Conservation (phyloP, 1,284 basidiomycete species). For the Boletus calvinii region DNA sequence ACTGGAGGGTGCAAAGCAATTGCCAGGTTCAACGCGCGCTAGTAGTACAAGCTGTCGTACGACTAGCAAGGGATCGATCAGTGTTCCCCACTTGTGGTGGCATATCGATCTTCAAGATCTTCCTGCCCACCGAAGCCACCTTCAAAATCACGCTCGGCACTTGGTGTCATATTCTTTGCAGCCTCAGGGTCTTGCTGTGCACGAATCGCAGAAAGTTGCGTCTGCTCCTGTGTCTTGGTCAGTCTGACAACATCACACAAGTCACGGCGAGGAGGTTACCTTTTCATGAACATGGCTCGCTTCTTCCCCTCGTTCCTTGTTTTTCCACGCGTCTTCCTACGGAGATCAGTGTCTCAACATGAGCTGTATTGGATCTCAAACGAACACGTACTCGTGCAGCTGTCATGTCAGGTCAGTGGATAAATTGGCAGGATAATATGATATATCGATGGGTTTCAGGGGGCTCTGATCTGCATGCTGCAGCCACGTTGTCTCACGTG, state of each 20-base stretch:
- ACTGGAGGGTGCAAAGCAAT: background rate
- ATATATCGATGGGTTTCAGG: background rate
- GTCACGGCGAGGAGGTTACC: conserved; percentile 4
- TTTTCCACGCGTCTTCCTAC: conserved; percentile 19
- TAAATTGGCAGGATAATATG: background rate
- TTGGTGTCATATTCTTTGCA: background rate
- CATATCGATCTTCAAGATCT: conserved; percentile 49
- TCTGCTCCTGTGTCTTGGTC: conserved; percentile 17
- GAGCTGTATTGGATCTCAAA: conserved; percentile 7
- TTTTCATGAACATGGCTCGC: conserved; percentile 15
- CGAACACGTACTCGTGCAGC: conserved; percentile 16
- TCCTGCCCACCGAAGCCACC: conserved; percentile 50
- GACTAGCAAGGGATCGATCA: conserved; percentile 22
- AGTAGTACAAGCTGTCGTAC: background rate
- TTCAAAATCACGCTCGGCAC: conserved; percentile 38
- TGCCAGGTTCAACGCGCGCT: background rate
- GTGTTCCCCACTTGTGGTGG: conserved; percentile 48
- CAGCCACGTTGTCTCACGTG: background rate
- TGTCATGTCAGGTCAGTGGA: conserved; percentile 7
- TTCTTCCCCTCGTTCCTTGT: conserved; percentile 30
- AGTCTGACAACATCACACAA: background rate
- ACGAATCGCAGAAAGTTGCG: conserved; percentile 15
- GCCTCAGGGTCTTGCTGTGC: conserved; percentile 10
- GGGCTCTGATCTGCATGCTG: background rate
- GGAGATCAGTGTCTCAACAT: background rate